These are phyloP conservation scores for Pseudopyricularia javanii DNA, from an alignment of 2,329 filamentous ascomycete genomes.

Conservation along the genomic window DNA sequence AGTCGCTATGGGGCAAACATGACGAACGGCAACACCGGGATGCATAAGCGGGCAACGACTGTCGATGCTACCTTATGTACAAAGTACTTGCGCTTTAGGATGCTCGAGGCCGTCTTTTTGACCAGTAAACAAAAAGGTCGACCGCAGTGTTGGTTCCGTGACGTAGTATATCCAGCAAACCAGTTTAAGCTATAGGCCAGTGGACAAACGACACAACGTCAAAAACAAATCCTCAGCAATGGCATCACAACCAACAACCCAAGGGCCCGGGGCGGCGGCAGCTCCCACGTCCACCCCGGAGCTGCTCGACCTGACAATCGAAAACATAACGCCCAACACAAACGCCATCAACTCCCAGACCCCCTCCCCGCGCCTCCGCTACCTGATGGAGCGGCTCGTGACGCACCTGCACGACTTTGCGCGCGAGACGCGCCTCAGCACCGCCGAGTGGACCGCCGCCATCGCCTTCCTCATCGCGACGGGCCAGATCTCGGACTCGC, in stretches of 20 bases:
- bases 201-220: not conserved
- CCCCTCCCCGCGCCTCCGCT: conserved; percentile 52
- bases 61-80: not conserved
- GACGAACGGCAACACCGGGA: not conserved
- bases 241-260: not conserved
- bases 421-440: conserved; percentile 63
- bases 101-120: not conserved
- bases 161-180: not conserved
- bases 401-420: conserved; percentile 74
- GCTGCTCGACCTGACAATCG: conserved; percentile 52
- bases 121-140: not conserved
- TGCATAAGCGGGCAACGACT: not conserved
- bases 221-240: not conserved
- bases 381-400: conserved; percentile 61
- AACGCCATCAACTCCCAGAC: conserved; percentile 63
- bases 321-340: conserved; percentile 71
- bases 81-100: not conserved
- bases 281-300: conserved; percentile 2
- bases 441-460: conserved; percentile 66
- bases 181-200: not conserved
- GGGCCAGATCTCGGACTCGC: conserved; percentile 62
- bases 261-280: not conserved
- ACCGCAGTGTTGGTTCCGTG: not conserved
- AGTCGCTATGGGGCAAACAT: not conserved
- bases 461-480: conserved; percentile 60